phyloP scores from a whole-genome alignment of 2,329 filamentous ascomycete species.

The Cryphonectria nitschkei region DNA sequence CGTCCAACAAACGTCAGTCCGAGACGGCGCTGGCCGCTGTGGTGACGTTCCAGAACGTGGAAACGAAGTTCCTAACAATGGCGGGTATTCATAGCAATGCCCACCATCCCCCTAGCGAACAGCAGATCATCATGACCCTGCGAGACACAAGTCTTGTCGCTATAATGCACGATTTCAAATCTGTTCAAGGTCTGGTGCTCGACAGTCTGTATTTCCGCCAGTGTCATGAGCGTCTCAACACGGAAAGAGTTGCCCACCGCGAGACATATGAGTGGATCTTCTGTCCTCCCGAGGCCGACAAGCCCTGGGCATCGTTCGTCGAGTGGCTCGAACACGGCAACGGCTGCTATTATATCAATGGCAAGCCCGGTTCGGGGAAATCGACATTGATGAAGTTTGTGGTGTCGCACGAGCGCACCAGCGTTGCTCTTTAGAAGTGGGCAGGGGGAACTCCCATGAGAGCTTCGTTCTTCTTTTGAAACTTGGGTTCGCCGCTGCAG shows the following conservation, averaged over 20 bases:
- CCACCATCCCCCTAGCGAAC: background rate
- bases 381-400: background rate
- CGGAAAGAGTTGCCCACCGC: background rate
- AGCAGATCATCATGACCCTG: background rate
- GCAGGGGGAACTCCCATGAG: background rate
- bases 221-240: background rate
- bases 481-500: background rate
- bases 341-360: background rate
- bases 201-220: background rate
- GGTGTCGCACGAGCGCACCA: background rate
- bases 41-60: background rate
- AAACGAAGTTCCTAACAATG: background rate
- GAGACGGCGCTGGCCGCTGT: background rate
- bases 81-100: background rate
- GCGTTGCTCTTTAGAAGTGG: background rate
- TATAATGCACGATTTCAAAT: background rate
- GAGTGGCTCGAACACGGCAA: background rate
- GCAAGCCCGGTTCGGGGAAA: background rate
- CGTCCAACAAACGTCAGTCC: background rate
- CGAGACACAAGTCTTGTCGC: background rate
- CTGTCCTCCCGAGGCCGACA: background rate
- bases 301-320: background rate
- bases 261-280: background rate
- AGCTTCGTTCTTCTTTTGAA: background rate
- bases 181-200: background rate